Base-by-base conservation (phyloP, 2,329 filamentous ascomycete genomes). In the Pseudophaeomoniella oleicola region DNA sequence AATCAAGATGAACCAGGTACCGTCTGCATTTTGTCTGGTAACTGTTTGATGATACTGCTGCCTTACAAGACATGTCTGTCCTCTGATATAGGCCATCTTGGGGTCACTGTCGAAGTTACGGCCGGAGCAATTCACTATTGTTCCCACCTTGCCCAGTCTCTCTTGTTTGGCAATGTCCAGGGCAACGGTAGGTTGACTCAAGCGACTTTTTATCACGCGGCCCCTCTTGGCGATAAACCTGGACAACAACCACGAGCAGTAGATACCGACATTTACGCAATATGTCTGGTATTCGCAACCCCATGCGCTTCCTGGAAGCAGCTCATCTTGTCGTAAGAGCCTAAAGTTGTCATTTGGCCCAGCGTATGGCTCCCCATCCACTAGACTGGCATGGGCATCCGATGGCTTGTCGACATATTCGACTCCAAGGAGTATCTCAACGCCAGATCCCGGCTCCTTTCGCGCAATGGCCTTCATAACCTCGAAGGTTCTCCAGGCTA, bases 21-120 rank as follows among this genome's bases (percentile, higher is more conserved):
- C 76, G 48, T 80, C 74, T 1, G 62, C 61, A 46, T 73, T 70
- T 44, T 81, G 73, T 16, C 69, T 63, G 2, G 77, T 81, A 14
- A 81, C 60, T 0, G 55, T 67, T 36, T 56, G 56, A 3, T 56
- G 44, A 39, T 57, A 58, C 3, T 56, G 51, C 33, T 67, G 67
- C 6, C 56, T 54, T 5, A 67, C 57, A 10, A 72, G 58, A 36
- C 61, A 60, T 4, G 61, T 66, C 55, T 66, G 63, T 16, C 63
- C 62, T 43, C 59, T 46, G 34, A 64, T 66, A 29, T 63, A 57
- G 39, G 62, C 64, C 2, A 51, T 51, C 37, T 55, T 57, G 2
- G 54, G 50, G 48, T 66, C 63, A 1, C 42, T 46, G 32, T 42
- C 41, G 42, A 66, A 59, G 3, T 62, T 62, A 39, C 53, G 40